Evolutionary conservation across 805 yeast genomes (phyloP).

Genomic region (Metschnikowia cubensis): DNA sequence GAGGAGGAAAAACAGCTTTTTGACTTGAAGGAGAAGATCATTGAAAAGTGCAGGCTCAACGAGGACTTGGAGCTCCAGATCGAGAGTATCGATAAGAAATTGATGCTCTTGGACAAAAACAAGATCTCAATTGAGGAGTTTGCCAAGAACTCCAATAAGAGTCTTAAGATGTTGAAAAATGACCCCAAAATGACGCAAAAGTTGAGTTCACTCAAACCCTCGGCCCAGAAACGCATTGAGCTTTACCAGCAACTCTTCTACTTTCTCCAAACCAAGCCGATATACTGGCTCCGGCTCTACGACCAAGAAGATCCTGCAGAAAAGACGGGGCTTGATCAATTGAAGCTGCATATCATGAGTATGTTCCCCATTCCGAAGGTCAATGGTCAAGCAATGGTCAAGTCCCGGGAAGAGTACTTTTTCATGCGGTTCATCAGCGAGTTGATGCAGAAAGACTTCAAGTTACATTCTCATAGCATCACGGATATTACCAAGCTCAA

Average conservation of each 20-base stretch:
- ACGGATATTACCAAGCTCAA: conserved; percentile 40
- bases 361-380: conserved; percentile 32
- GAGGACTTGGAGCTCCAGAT: conserved; percentile 70
- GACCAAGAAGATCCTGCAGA: conserved; percentile 24
- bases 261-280: conserved; percentile 77
- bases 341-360: conserved; percentile 6
- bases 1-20: conserved; percentile 71
- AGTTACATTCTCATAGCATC: conserved; percentile 22
- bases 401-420: conserved; percentile 68
- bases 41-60: conserved; percentile 64
- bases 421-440: conserved; percentile 54
- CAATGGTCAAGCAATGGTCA: conserved; percentile 20
- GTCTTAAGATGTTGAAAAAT: conserved; percentile 32
- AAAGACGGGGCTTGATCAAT: not conserved
- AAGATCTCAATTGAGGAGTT: conserved; percentile 75
- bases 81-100: conserved; percentile 72
- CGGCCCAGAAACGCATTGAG: conserved; percentile 52
- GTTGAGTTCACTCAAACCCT: conserved; percentile 28
- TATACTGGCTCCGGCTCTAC: conserved; percentile 59
- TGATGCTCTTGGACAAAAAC: conserved; percentile 73
- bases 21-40: conserved; percentile 61
- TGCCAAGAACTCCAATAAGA: conserved; percentile 40
- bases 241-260: conserved; percentile 76
- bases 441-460: conserved; percentile 41
- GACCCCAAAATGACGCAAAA: conserved; percentile 13